Base-by-base conservation (phyloP, 2,329 filamentous ascomycete genomes). In the Neofusicoccum kwambonambiense region DNA sequence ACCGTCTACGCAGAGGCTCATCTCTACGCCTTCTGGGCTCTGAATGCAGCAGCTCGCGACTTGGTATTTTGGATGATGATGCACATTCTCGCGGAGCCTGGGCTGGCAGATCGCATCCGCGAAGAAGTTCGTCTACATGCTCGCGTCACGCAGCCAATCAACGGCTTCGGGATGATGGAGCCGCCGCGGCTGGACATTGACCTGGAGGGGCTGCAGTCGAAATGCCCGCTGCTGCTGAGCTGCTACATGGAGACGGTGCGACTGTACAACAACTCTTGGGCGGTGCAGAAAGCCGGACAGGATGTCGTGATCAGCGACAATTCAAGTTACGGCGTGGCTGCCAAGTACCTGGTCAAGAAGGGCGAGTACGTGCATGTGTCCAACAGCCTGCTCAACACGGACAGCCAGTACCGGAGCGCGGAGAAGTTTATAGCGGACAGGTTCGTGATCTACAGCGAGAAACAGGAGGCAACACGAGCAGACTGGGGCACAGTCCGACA, bases 1-100 rank as follows among this genome's bases (percentile, higher is more conserved):
- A 65, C 69, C n/a, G 67, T 74, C 47, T 72, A 69, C 31, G 72
- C 74, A 3, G 67, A 71, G 8, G 72, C 72, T 11, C 81, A 86
- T 65, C 70, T 83, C n/a, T 78, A 78, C n/a, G 70, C 86, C 6
- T 71, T 86, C 27, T 87, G 84, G 84, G 82, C 83, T 9, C 75
- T 84, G 70, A 82, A 84, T 67, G 81, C 81, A 12, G 39, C 42
- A 31, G 15, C 84, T 86, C 68, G 78, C 81, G 4, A 81, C 4
- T 72, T 86, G 12, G 70, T 77, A 12, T 78, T 78, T 62, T 79
- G 76, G 77, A 72, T 79, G 67, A 67, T 77, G 42, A 70, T 74
- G 45, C 72, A 73, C 34, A 75, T 78, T 52, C 76, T 76, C 31
- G 41, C 54, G 22, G 56, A 64, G 15, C 62, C 52, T 12, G 60